Percentiles rank a stretch among this genome's conserved stretches.
Conservation (phyloP, 2,329 filamentous ascomycete genomes). For the Ustulina deusta region DNA sequence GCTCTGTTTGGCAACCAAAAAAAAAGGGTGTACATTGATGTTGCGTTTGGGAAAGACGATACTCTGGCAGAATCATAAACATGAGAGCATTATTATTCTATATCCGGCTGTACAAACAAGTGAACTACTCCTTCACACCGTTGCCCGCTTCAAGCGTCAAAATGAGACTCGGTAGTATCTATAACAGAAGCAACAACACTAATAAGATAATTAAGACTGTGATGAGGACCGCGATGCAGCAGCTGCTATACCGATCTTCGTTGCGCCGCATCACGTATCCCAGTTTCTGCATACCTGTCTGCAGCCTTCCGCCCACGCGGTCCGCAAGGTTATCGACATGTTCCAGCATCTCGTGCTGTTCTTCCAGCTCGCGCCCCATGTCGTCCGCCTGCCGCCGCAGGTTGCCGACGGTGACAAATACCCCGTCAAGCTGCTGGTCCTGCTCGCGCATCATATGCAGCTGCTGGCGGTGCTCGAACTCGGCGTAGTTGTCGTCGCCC, state of each 20-base stretch:
- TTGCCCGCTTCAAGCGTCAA: constrained; percentile 23
- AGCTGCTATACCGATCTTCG: constrained; percentile 88
- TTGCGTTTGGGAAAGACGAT: constrained; percentile 17
- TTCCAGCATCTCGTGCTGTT: constrained; percentile 90
- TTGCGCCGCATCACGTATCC: constrained; percentile 87
- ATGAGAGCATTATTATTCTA: constrained; percentile 8
- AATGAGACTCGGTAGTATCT: constrained; percentile 33
- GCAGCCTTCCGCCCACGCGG: constrained; percentile 85
- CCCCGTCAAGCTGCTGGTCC: constrained; percentile 90
- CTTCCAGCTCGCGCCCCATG: constrained; percentile 96
- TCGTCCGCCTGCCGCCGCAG: constrained; percentile 89
- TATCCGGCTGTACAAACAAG: constrained; percentile 15
- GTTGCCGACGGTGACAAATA: constrained; percentile 93
- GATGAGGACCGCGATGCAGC: constrained; percentile 90
- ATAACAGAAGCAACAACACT: constrained; percentile 78
- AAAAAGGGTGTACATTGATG: constrained; percentile 23
- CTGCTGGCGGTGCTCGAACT: constrained; percentile 93
- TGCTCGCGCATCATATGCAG: constrained; percentile 93
- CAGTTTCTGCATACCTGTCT: constrained; percentile 88
- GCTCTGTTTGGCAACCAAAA: constrained; percentile 29
- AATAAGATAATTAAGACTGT: constrained; percentile 88
- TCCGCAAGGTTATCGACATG: constrained; percentile 87
- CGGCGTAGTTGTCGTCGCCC: constrained; percentile 73
- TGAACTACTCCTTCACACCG: constrained; percentile 25
- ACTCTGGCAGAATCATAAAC: constrained; percentile 3